Evolutionary conservation across 176 grass and related monocot species (phyloP), one percentile per base, ranked within the genome.

Genomic region (Dendrocalamus sinicus): DNA sequence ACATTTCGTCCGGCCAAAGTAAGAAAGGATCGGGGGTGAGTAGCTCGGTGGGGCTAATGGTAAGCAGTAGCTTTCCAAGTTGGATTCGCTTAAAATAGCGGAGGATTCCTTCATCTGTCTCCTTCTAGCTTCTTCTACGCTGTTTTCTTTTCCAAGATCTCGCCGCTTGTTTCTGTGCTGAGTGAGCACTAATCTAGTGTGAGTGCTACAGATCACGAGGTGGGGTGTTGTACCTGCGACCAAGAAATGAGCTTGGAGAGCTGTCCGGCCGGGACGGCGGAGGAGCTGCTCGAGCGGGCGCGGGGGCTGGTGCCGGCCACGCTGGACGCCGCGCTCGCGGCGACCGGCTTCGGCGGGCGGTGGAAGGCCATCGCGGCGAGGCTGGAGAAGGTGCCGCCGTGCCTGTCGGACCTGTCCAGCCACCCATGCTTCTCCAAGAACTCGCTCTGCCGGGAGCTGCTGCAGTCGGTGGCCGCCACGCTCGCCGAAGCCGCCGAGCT

Each of bases 401-500:
- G 92, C 88, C 90, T 97, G 43, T 97, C 92, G n/a, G 94, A 94
- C 76, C 94, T 97, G 61, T 94, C 94, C 67, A 91, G 92, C 84
- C 94, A 97, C 67, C 94, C 94, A 6, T 97, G 92, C 83, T 97
- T 97, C 86, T 87, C 92, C 44, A 97, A 94, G 83, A 97, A 97
- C 88, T 75, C 94, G 50, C 94, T 97, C 9, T 97, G 94, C 54
- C 50, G 75, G 20, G 94, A 97, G 89, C 85, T 97, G 66, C 76
- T 97, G 44, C 92, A 97, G 80, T 97, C 94, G 5, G 92, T 94
- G 67, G 76, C 86, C 9, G 59, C 83, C 47, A 90, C 88, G n/a
- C 92, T 97, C 6, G 88, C 77, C 2, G 94, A 94, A 83, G 88
- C 86, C 0, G 62, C 93, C 47, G 83, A 92, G 62, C 85, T 97